Evolutionary conservation across 441 rosid genomes (phyloP).

Genomic region (Pelargonium cotyledonis): DNA sequence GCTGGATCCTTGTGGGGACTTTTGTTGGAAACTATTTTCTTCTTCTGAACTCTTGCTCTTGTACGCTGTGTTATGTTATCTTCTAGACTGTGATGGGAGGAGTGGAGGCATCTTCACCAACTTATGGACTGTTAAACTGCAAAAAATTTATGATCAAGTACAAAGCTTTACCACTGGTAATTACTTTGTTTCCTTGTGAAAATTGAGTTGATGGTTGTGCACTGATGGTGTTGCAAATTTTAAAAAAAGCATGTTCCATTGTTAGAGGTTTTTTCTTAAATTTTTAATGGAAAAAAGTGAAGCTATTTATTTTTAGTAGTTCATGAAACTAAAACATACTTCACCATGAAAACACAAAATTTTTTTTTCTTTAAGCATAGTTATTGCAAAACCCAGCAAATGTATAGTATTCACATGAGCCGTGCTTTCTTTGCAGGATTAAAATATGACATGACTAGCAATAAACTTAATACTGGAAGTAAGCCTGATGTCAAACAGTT

Average conservation of each 20-base stretch:
- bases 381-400: no score
- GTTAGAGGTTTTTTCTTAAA: no score
- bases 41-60: background rate
- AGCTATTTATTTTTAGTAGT: background rate
- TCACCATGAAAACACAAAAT: background rate
- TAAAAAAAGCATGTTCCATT: no score
- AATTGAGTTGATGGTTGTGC: background rate
- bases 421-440: slow-evolving; percentile 32
- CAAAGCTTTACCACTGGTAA: slow-evolving; percentile 34
- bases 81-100: slow-evolving; percentile 28
- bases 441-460: slow-evolving; percentile 26
- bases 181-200: background rate
- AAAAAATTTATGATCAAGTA: slow-evolving; percentile 26
- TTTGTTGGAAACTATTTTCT: background rate
- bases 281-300: background rate
- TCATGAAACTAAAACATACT: background rate
- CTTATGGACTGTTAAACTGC: slow-evolving; percentile 27
- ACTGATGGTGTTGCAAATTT: background rate
- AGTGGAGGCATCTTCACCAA: slow-evolving; percentile 27
- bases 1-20: background rate
- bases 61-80: background rate
- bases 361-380: no score
- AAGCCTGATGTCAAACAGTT: slow-evolving; percentile 33
- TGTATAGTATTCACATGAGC: no score
- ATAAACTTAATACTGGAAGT: slow-evolving; percentile 33